These are phyloP conservation scores for Nemania diffusa DNA, from an alignment of 2,329 filamentous ascomycete species.

Conservation along the genomic window DNA sequence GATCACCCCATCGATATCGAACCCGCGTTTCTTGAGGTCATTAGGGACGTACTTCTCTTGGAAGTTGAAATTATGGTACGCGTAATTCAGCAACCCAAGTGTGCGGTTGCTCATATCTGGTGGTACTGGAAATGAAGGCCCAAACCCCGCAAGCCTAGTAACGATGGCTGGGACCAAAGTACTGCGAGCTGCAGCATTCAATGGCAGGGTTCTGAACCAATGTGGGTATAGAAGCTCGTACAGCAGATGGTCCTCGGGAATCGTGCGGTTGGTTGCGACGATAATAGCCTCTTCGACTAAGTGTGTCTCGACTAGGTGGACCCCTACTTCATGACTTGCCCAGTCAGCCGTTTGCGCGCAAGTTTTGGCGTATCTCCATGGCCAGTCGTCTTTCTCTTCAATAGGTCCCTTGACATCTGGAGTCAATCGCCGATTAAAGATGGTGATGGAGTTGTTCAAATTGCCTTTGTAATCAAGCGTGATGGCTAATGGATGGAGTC, in stretches of 20 bases:
- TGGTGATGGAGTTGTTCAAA: slow-evolving; percentile 57
- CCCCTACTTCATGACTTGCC: slow-evolving; percentile 58
- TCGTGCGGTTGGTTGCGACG: slow-evolving; percentile 56
- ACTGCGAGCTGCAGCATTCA: slow-evolving; percentile 59
- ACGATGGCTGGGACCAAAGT: slow-evolving; percentile 59
- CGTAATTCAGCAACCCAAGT: slow-evolving; percentile 53
- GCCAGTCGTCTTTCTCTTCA: slow-evolving; percentile 58
- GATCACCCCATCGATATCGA: slow-evolving; percentile 50
- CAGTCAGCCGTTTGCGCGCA: slow-evolving; percentile 61
- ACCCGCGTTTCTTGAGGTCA: slow-evolving; percentile 57
- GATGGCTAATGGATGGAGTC: slow-evolving; percentile 61
- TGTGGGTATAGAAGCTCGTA: slow-evolving; percentile 58
- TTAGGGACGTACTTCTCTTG: slow-evolving; percentile 57
- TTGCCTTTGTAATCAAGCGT: slow-evolving; percentile 58
- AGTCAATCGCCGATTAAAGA: slow-evolving; percentile 56
- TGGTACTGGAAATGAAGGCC: no score
- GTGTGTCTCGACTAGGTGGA: slow-evolving; percentile 59
- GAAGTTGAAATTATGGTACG: slow-evolving; percentile 58
- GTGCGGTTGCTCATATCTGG: no score
- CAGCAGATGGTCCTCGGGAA: slow-evolving; percentile 56
- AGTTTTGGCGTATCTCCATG: slow-evolving; percentile 64
- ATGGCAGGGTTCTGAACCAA: slow-evolving; percentile 61
- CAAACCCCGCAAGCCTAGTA: slow-evolving; percentile 55
- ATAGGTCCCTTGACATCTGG: slow-evolving; percentile 47
- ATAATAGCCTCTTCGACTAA: slow-evolving; percentile 61